Percentiles rank a stretch among this genome's conserved stretches.
phyloP scores from a whole-genome alignment of 2,329 filamentous ascomycete species.

The Hypoxylon sp. region DNA sequence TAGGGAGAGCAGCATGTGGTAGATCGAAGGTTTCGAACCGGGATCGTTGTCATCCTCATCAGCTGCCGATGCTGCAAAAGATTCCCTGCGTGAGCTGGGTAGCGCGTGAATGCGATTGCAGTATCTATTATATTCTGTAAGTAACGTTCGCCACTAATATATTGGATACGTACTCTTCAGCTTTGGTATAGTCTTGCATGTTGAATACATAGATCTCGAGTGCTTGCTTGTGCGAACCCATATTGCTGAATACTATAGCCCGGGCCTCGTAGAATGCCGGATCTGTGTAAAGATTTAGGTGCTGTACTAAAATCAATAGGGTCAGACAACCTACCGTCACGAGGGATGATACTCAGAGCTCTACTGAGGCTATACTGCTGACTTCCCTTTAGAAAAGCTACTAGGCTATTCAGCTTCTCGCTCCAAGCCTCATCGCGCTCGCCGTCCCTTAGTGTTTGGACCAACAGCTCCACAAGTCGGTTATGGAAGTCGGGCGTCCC shows the following conservation, averaged over 20 bases:
- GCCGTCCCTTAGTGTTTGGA: slow-evolving; percentile 63
- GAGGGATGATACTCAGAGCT: slow-evolving; percentile 83
- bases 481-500: slow-evolving; percentile 90
- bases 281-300: slow-evolving; percentile 67
- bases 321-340: slow-evolving; percentile 73
- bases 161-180: slow-evolving; percentile 81
- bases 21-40: slow-evolving; percentile 81
- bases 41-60: slow-evolving; percentile 63
- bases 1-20: slow-evolving; percentile 89
- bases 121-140: slow-evolving; percentile 69
- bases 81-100: slow-evolving; percentile 46
- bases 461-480: slow-evolving; percentile 78
- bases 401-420: slow-evolving; percentile 74
- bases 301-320: slow-evolving; percentile 14
- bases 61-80: slow-evolving; percentile 50
- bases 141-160: slow-evolving; percentile 17
- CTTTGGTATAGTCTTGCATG: slow-evolving; percentile 86
- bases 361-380: slow-evolving; percentile 84
- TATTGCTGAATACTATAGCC: slow-evolving; percentile 91
- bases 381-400: slow-evolving; percentile 82
- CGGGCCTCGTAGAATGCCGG: slow-evolving; percentile 89
- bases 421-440: slow-evolving; percentile 66
- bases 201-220: slow-evolving; percentile 99
- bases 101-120: slow-evolving; percentile 84
- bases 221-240: slow-evolving; percentile 95